Evolutionary conservation across 1,139 yeast genomes (phyloP).

Genomic region (Geotrichum aggregatum): DNA sequence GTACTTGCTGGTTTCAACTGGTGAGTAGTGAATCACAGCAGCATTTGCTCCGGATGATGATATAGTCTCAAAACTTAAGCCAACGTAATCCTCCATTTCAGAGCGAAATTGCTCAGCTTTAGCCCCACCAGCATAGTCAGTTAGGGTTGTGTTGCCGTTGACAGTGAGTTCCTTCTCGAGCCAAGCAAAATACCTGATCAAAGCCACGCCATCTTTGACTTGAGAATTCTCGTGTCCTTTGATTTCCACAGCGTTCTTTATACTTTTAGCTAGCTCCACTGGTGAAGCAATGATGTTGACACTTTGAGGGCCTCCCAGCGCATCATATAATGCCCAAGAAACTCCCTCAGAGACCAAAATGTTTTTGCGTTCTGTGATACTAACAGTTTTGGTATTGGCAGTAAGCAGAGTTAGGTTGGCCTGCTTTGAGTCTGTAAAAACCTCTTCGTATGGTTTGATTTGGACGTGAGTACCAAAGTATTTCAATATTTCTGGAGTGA

Average conservation of each 20-base stretch:
- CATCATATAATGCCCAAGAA: constrained; percentile 77
- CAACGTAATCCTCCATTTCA: constrained; percentile 54
- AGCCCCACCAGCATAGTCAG: constrained; percentile 75
- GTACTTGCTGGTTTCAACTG: constrained; percentile 56
- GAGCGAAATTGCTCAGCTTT: constrained; percentile 61
- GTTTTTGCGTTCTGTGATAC: constrained; percentile 28
- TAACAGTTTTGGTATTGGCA: constrained; percentile 19
- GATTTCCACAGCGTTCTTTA: constrained; percentile 71
- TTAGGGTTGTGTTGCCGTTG: constrained; percentile 50
- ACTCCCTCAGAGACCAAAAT: constrained; percentile 61
- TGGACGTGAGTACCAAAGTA: constrained; percentile 34
- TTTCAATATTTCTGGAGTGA: constrained; percentile 43
- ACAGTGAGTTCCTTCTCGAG: constrained; percentile 56
- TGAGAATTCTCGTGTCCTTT: constrained; percentile 76
- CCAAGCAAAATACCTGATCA: constrained; percentile 81
- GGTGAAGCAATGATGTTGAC: constrained; percentile 51
- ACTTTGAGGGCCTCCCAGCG: constrained; percentile 44
- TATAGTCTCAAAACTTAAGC: constrained; percentile 87
- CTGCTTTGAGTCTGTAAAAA: constrained; percentile 35
- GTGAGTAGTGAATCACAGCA: constrained; percentile 88
- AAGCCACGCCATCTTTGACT: constrained; percentile 82
- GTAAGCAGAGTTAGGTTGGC: constrained; percentile 39
- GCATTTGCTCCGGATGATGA: constrained; percentile 92
- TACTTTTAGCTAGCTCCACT: constrained; percentile 68
- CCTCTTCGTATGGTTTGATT: constrained; percentile 37